Base-by-base conservation (phyloP, 352 stramenopile genomes). In the Elongisporangium undulatum region DNA sequence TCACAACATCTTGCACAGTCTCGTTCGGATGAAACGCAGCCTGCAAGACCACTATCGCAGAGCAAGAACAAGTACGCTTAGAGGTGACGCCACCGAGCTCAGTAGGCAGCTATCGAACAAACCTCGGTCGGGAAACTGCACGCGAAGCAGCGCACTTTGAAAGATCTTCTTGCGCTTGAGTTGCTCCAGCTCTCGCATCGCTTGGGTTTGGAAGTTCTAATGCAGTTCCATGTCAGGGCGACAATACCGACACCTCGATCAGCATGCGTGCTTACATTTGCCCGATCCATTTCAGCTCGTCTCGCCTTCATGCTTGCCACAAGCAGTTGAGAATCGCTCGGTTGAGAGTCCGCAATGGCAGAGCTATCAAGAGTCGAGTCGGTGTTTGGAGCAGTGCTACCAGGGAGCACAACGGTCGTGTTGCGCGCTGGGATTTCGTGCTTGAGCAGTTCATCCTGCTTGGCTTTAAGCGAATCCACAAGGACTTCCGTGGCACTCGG, bases 121-220 rank as follows among this genome's bases (percentile, higher is more conserved):
- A 96, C 87, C 82, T 83, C 82, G 75, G 59, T 96, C 87, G 9
- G 82, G 79, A 55, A 96, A 94, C 53, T 93, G 87, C 24, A 96
- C 68, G 56, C 85, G 87, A 29, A 95, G 79, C 4, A 96, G 58
- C 23, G 82, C 78, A 38, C 63, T 77, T 60, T 92, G 82, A 56
- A 88, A 96, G 0, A 96, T 71, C 39, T 79, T 87, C 66, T 90
- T 94, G 17, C 81, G 82, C 64, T 93, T 90, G 0, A 96, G 71
- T 29, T 94, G 81, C 23, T 96, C 87, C 4, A 96, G 72, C 29
- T 96, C 85, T 13, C 87, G 87, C 87, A 96, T 96, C 15, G 85
- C 85, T 65, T 87, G 74, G 16, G 87, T 96, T 26, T 81, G 82
- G 45, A 96, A 96, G 24, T 87, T 92, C 84, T 95, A 8, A 45